These are phyloP conservation scores for Starmerella floricola DNA, from an alignment of 805 yeast species.

Conservation along the genomic window DNA sequence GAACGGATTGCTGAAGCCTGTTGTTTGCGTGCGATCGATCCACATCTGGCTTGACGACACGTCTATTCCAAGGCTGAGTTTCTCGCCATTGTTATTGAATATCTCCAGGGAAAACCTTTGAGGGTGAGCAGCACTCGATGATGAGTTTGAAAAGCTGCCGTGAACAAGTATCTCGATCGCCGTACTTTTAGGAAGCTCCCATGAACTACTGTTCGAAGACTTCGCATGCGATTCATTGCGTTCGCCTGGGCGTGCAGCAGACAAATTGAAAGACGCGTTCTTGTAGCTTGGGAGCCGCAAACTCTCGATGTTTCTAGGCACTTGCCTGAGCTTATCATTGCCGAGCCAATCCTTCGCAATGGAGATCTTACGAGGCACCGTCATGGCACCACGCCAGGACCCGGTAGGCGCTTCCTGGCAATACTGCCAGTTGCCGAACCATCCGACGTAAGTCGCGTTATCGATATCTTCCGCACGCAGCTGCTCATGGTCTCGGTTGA, in stretches of 20 bases:
- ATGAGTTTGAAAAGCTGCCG: background rate
- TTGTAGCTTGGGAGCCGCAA: background rate
- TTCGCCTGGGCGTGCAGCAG: too few species aligned
- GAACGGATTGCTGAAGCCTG: constrained; percentile 17
- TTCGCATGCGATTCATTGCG: background rate
- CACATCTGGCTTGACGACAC: constrained; percentile 11
- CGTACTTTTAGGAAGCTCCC: background rate
- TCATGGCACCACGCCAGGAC: constrained; percentile 32
- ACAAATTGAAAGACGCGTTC: background rate
- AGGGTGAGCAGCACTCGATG: background rate
- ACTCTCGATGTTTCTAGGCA: constrained; percentile 9
- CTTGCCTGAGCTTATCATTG: constrained; percentile 8
- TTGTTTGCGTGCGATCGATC: constrained; percentile 13
- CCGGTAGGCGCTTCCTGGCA: constrained; percentile 30
- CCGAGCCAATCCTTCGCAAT: constrained; percentile 9
- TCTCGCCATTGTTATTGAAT: constrained; percentile 9
- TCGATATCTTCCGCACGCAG: constrained; percentile 18
- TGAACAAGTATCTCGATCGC: constrained; percentile 9
- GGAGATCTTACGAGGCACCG: constrained; percentile 19
- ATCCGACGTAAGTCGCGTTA: constrained; percentile 30
- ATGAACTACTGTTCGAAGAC: too few species aligned
- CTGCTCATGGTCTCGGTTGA: constrained; percentile 18
- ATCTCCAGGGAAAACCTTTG: constrained; percentile 5
- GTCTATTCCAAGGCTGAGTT: constrained; percentile 15
- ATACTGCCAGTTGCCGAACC: constrained; percentile 38